Percentiles rank a stretch among this genome's conserved stretches.
Evolutionary conservation across 23 red algal genomes (phyloP).

Genomic region (Cyanidium caldarium): DNA sequence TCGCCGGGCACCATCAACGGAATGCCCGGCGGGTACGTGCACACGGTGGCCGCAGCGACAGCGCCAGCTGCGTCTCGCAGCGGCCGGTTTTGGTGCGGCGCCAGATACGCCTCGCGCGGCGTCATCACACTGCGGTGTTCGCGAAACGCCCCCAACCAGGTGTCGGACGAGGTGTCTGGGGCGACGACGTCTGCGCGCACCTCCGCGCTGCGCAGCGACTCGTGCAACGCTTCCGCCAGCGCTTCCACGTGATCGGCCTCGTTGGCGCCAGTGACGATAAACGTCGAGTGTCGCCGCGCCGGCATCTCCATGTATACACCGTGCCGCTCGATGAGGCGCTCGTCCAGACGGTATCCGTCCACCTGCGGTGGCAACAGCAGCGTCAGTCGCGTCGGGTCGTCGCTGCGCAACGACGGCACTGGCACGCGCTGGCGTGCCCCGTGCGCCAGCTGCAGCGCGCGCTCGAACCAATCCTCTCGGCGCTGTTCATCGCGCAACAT

Average conservation of each 20-base stretch:
- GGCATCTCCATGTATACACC: conserved; percentile 91
- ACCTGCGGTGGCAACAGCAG: conserved; percentile 25
- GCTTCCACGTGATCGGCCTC: conserved; percentile 31
- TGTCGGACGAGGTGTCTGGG: background rate
- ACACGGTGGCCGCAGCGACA: conserved; percentile 48
- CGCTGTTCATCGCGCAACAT: conserved; percentile 21
- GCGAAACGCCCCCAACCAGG: background rate
- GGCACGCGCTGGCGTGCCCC: conserved; percentile 11
- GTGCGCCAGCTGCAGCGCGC: conserved; percentile 12
- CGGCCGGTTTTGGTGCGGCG: background rate
- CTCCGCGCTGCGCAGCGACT: background rate
- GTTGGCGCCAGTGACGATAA: conserved; percentile 51
- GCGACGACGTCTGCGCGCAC: background rate
- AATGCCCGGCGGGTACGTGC: conserved; percentile 84
- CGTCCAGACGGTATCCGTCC: conserved; percentile 64
- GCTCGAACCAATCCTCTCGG: conserved; percentile 10
- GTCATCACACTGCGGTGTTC: conserved; percentile 1
- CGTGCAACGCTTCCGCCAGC: conserved; percentile 32
- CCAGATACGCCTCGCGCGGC: conserved; percentile 39
- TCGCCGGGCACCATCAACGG: conserved; percentile 74
- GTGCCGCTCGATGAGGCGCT: conserved; percentile 45
- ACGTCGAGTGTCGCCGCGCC: conserved; percentile 23
- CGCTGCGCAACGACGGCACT: background rate
- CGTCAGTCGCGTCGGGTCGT: conserved; percentile 45
- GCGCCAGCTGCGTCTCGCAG: conserved; percentile 18